phyloP scores from a whole-genome alignment of 2,329 filamentous ascomycete genomes.

The Fonsecaea monophora region DNA sequence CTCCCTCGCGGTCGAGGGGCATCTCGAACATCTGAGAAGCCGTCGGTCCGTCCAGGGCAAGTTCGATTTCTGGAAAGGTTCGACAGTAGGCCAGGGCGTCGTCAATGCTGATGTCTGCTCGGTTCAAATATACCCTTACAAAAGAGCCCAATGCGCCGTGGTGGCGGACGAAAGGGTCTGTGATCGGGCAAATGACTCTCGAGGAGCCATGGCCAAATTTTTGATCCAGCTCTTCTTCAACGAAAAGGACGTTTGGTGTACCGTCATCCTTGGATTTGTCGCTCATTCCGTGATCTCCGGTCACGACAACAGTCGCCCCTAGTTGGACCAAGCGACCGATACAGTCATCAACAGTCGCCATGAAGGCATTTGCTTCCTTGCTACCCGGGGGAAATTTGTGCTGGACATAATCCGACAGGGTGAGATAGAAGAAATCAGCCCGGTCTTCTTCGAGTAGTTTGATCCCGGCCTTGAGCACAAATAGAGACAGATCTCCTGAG shows the following conservation, averaged over 20 bases:
- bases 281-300: slow-evolving; percentile 56
- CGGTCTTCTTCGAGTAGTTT: slow-evolving; percentile 50
- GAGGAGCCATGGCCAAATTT: slow-evolving; percentile 44
- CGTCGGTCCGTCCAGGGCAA: slow-evolving; percentile 43
- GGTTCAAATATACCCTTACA: slow-evolving; percentile 49
- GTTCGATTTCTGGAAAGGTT: slow-evolving; percentile 45
- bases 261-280: slow-evolving; percentile 48
- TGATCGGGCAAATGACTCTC: slow-evolving; percentile 54
- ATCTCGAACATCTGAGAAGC: slow-evolving; percentile 49
- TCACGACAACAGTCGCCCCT: slow-evolving; percentile 50
- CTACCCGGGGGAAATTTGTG: slow-evolving; percentile 52
- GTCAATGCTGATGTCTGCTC: slow-evolving; percentile 37
- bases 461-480: slow-evolving; percentile 53
- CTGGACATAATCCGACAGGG: slow-evolving; percentile 55
- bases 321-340: slow-evolving; percentile 46
- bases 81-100: slow-evolving; percentile 44
- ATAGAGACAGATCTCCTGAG: slow-evolving; percentile 54
- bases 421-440: slow-evolving; percentile 54
- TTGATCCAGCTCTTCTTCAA: slow-evolving; percentile 48
- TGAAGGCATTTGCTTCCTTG: slow-evolving; percentile 49
- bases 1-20: slow-evolving; percentile 51
- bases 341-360: slow-evolving; percentile 46
- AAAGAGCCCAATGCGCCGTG: slow-evolving; percentile 54
- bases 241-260: slow-evolving; percentile 49
- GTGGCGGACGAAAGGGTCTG: slow-evolving; percentile 54